Evolutionary conservation across 805 yeast genomes (phyloP).

Genomic region (Yarrowia divulgata): DNA sequence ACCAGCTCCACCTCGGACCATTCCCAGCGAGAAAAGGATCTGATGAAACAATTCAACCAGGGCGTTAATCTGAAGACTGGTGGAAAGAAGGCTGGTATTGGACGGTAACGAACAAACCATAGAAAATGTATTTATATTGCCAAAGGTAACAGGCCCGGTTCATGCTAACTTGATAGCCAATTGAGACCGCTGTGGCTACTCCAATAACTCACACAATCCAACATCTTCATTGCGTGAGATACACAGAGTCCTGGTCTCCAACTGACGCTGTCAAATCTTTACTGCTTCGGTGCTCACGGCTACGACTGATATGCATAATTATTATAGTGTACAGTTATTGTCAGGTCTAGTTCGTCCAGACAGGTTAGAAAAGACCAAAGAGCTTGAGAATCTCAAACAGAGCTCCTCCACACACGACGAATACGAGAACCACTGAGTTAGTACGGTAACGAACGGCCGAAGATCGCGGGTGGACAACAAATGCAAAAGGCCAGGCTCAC

Average conservation of each 20-base stretch:
- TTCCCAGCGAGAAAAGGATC: constrained; percentile 39
- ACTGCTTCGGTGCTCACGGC: background rate
- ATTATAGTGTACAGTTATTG: constrained; percentile 28
- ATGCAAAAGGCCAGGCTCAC: no score
- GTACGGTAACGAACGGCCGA: no score
- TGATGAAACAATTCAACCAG: constrained; percentile 44
- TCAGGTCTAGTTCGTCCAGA: constrained; percentile 13
- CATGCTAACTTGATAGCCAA: no score
- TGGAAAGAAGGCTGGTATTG: constrained; percentile 43
- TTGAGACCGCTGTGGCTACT: no score
- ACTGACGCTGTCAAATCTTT: no score
- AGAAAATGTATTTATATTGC: constrained; percentile 8
- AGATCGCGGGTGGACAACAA: no score
- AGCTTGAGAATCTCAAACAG: constrained; percentile 67
- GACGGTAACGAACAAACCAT: constrained; percentile 17
- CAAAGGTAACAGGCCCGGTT: background rate
- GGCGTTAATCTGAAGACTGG: constrained; percentile 42
- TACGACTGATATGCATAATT: background rate
- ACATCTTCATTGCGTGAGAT: no score
- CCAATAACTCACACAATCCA: no score
- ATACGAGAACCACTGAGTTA: constrained; percentile 57
- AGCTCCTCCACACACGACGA: constrained; percentile 84
- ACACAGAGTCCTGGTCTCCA: no score
- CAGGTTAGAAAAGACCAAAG: constrained; percentile 51
- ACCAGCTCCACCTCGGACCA: constrained; percentile 11